Conservation (phyloP, 371 early-diverging fungal species). For the Actinomortierella wolfii region DNA sequence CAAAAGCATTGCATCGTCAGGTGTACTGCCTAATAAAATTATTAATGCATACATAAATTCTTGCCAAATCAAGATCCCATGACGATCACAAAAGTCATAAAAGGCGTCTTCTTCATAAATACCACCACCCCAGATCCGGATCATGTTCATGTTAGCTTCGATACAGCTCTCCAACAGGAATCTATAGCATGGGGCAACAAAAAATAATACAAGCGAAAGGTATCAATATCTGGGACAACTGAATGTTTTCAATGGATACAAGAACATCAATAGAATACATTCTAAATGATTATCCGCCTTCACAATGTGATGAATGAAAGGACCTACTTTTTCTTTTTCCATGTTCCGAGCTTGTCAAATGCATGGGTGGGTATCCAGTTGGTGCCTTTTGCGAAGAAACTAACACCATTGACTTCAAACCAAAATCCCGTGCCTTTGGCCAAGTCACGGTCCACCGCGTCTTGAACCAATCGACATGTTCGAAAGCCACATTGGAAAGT, state of each 20-base stretch:
- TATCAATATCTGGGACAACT: too few relatives aligned
- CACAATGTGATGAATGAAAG: too few relatives aligned
- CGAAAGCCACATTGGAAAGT: slow-evolving; percentile 23
- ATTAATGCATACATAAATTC: slow-evolving; percentile 51
- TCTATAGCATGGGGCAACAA: not conserved
- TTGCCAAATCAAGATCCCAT: slow-evolving; percentile 55
- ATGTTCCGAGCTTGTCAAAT: slow-evolving; percentile 26
- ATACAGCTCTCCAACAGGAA: slow-evolving; percentile 39
- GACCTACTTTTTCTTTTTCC: slow-evolving; percentile 21
- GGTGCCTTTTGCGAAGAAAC: slow-evolving; percentile 50
- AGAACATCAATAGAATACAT: too few relatives aligned
- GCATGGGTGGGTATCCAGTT: slow-evolving; percentile 63
- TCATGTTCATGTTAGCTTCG: slow-evolving; percentile 52
- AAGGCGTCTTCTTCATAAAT: slow-evolving; percentile 37
- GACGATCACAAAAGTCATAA: not conserved
- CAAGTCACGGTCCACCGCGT: slow-evolving; percentile 1
- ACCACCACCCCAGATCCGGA: slow-evolving; percentile 57
- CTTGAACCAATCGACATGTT: slow-evolving; percentile 27
- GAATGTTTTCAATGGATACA: too few relatives aligned
- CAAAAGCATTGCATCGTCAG: too few relatives aligned
- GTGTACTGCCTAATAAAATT: not conserved
- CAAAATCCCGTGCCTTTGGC: slow-evolving; percentile 28
- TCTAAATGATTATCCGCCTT: too few relatives aligned
- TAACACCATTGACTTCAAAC: slow-evolving; percentile 52
- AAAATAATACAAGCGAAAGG: too few relatives aligned